Percentiles rank a stretch among this genome's conserved stretches.
Conservation (phyloP, 805 yeast species). For the Kluyveromyces starmeri region DNA sequence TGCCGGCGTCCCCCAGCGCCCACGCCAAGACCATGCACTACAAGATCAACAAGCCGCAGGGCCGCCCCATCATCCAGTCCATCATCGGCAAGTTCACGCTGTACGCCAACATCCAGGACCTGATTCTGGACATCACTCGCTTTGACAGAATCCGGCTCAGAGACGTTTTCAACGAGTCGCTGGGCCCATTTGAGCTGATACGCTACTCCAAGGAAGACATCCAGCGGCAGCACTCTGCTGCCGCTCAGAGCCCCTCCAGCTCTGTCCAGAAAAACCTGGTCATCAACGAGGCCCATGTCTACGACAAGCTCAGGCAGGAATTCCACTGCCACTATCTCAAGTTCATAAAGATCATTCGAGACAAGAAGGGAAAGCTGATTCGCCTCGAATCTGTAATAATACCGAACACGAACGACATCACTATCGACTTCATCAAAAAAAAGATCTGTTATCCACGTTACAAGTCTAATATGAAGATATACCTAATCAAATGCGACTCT, state of each 20-base stretch:
- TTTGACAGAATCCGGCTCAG: constrained; percentile 5
- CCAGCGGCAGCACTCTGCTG: not conserved
- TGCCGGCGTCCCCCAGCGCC: not conserved
- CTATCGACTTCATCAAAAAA: constrained; percentile 6
- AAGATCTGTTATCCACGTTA: constrained; percentile 8
- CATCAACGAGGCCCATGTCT: constrained; percentile 4
- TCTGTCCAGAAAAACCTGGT: constrained; percentile 1
- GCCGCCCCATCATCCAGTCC: constrained; percentile 4
- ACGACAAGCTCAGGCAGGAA: constrained; percentile 4
- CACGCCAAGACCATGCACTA: not conserved
- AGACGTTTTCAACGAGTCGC: constrained; percentile 2
- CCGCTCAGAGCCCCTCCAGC: not conserved
- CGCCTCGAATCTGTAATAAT: constrained; percentile 5
- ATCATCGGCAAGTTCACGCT: constrained; percentile 5
- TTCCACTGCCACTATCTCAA: constrained; percentile 2
- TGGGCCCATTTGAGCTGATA: constrained; percentile 3
- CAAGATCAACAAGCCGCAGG: constrained; percentile 5
- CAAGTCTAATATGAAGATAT: constrained; percentile 6
- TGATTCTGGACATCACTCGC: constrained; percentile 4
- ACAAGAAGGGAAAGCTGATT: constrained; percentile 4
- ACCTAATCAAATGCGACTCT: constrained; percentile 4
- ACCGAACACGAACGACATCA: constrained; percentile 1
- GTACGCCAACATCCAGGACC: constrained; percentile 4
- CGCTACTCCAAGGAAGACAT: constrained; percentile 4
- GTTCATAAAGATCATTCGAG: constrained; percentile 3